Evolutionary conservation across 805 yeast genomes (phyloP).

Genomic region (Candida dendrica): DNA sequence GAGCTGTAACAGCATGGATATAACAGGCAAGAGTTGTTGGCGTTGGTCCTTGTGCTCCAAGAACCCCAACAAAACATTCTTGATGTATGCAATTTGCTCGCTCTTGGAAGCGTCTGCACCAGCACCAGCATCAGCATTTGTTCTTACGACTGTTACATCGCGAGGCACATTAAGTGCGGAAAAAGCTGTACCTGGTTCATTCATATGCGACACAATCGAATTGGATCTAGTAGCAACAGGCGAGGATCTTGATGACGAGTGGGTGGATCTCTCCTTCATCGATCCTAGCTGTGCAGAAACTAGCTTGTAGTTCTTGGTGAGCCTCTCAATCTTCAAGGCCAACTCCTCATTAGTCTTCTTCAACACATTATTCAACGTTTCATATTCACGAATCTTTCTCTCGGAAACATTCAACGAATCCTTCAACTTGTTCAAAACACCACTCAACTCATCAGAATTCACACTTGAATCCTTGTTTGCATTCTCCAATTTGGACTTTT

Average conservation of each 20-base stretch:
- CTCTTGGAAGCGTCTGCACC: conserved; percentile 16
- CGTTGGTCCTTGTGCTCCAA: conserved; percentile 92
- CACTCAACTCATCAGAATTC: conserved; percentile 25
- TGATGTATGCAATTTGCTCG: conserved; percentile 65
- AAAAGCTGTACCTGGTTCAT: conserved; percentile 2
- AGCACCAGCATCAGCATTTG: background rate
- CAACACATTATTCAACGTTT: conserved; percentile 43
- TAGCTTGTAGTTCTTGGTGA: conserved; percentile 62
- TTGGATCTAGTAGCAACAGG: conserved; percentile 29
- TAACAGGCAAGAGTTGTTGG: conserved; percentile 74
- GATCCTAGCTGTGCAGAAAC: conserved; percentile 52
- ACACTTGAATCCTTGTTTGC: conserved; percentile 18
- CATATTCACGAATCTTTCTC: conserved; percentile 46
- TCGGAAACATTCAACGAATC: conserved; percentile 45
- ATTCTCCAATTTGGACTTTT: conserved; percentile 22
- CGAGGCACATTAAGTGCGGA: background rate
- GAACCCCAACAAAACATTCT: conserved; percentile 86
- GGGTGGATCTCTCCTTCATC: conserved; percentile 27
- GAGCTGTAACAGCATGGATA: conserved; percentile 66
- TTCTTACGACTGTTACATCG: background rate
- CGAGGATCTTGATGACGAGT: conserved; percentile 12
- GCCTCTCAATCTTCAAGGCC: conserved; percentile 57
- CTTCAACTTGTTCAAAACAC: conserved; percentile 37
- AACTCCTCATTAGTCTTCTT: conserved; percentile 60
- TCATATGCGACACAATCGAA: conserved; percentile 24